Conservation (phyloP, 352 stramenopile species). For the Phytophthora melonis region DNA sequence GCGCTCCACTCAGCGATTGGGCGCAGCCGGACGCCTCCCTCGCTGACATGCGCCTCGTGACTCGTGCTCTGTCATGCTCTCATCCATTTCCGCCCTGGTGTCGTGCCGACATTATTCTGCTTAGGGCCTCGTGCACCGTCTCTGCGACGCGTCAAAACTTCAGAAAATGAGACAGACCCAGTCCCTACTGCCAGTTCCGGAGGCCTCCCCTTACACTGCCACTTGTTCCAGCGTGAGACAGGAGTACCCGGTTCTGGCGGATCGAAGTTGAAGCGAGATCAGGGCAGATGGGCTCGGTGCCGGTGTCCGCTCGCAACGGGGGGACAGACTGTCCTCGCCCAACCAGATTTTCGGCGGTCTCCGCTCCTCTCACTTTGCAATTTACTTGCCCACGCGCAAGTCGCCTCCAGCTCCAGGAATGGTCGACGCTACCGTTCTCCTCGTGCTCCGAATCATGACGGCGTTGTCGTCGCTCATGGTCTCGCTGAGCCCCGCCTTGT, state of each 20-base stretch:
- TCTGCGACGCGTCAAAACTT: conserved; percentile 40
- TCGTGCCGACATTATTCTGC: conserved; percentile 2
- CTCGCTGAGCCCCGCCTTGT: conserved; percentile 47
- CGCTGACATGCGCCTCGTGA: conserved; percentile 15
- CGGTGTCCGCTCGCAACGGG: conserved; percentile 8
- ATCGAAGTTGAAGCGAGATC: conserved; percentile 21
- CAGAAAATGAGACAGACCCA: conserved; percentile 36
- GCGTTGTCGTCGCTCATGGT: conserved; percentile 47
- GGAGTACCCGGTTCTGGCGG: conserved; percentile 7
- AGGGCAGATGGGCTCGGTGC: conserved; percentile 9
- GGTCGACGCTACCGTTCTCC: conserved; percentile 31
- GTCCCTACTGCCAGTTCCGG: conserved; percentile 7
- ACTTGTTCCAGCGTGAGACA: not conserved
- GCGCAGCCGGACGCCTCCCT: not conserved
- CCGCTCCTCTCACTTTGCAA: conserved; percentile 25
- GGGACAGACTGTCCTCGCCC: conserved; percentile 23
- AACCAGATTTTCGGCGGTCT: not conserved
- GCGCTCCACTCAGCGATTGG: conserved; percentile 14
- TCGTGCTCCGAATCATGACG: conserved; percentile 41
- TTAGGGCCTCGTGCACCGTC: conserved; percentile 20
- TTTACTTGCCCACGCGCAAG: conserved; percentile 30
- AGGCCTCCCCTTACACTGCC: not conserved
- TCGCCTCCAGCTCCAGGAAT: conserved; percentile 10
- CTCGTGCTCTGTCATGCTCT: conserved; percentile 13
- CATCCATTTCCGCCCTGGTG: conserved; percentile 25